Evolutionary conservation across 129 eudicot species (phyloP).

Genomic region (Sambucus nigra): DNA sequence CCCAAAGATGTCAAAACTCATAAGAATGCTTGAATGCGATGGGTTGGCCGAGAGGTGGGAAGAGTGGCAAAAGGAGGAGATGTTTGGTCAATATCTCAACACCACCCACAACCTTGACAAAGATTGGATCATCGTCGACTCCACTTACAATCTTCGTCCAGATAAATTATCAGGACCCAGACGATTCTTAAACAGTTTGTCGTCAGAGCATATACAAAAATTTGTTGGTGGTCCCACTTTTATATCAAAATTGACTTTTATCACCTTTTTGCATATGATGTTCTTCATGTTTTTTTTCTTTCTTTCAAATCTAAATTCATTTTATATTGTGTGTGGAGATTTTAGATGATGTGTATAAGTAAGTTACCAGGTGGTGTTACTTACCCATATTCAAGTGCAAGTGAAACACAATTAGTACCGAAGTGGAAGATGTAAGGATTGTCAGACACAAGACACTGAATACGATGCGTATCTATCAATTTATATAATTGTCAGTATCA

Average conservation of each 20-base stretch:
- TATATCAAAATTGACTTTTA: not conserved
- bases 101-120: slow-evolving; percentile 24
- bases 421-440: not conserved
- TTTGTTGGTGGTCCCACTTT: not conserved
- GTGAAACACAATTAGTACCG: not conserved
- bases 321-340: slow-evolving; percentile 8
- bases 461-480: no score
- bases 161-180: slow-evolving; percentile 56
- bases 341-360: slow-evolving; percentile 7
- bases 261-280: slow-evolving; percentile 26
- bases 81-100: slow-evolving; percentile 38
- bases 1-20: slow-evolving; percentile 58
- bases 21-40: slow-evolving; percentile 60
- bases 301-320: not conserved
- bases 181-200: slow-evolving; percentile 13
- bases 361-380: not conserved
- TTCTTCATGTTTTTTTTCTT: slow-evolving; percentile 1
- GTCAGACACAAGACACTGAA: no score
- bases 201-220: not conserved
- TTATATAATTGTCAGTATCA: no score
- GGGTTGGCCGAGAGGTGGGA: slow-evolving; percentile 69
- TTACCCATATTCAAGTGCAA: not conserved
- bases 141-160: slow-evolving; percentile 41
- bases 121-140: slow-evolving; percentile 42
- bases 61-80: slow-evolving; percentile 56